Evolutionary conservation across 2,329 filamentous ascomycete species (phyloP), one percentile per base, ranked within the genome.

Genomic region (Aspergillus eucalypticola): DNA sequence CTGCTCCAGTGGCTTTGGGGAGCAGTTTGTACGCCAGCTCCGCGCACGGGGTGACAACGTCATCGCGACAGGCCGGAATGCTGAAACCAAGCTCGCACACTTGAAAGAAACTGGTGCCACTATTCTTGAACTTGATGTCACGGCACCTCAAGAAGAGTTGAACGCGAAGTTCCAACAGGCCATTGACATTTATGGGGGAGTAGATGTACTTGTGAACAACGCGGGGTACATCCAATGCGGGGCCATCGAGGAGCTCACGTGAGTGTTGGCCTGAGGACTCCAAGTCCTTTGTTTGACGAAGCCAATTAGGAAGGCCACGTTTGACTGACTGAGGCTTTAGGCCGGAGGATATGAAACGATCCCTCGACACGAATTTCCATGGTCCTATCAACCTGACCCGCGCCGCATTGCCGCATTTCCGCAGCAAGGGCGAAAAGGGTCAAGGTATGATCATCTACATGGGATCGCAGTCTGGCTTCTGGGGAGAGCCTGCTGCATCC

Each of bases 201-300:
- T 76, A 13, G 72, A 75, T 52, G 78, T 82, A 44, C 76, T 83
- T 17, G 67, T 84, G 64, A 84, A 83, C 29, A 76, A 79, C 0
- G 81, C 81, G 0, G 82, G 79, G 1, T 71, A 71, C 49, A 46
- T 66, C 68, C 5, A 65, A 3, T 58, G 60, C 29, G 68, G 71
- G 7, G 17, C 19, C 15, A 58, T 67, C 5, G 76, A 77, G 59
- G 68, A 71, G 15, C 46, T 65, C 0, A 57, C 42, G 71, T 74
- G 63, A 17, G 64, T 56, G 3, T 17, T 13, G 35, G 42, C 41
- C 17, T 21, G 19, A 21, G 8, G 41, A 13, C 19, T 8, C 5
- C 15, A 5, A 23, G 41, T 5, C 17, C 17, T 21, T 5, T 11
- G 7, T 17, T 21, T 6, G 41, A 13, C 4, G 5, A 35, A 13